Evolutionary conservation across 345 rosid genomes (phyloP).

Genomic region (Salix udensis): DNA sequence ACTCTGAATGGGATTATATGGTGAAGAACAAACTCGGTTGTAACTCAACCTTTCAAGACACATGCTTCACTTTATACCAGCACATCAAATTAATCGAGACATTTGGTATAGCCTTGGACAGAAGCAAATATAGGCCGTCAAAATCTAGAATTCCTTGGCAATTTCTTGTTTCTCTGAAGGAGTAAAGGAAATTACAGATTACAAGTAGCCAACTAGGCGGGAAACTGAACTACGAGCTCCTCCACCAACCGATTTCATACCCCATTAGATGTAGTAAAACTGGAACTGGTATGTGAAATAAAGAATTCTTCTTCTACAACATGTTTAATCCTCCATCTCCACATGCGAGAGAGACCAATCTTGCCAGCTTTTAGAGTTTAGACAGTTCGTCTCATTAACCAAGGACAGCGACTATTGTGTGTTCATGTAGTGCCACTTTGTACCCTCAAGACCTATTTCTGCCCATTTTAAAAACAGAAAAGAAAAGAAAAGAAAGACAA

Average conservation of each 20-base stretch:
- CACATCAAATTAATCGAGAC: background rate
- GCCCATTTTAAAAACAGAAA: no score
- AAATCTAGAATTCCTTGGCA: background rate
- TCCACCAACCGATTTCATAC: background rate
- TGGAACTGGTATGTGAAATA: background rate
- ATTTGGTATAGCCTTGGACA: background rate
- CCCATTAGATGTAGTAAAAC: background rate
- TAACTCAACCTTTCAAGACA: background rate
- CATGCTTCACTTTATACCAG: background rate
- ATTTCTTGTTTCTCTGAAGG: background rate
- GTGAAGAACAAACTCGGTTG: background rate
- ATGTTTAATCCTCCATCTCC: no score
- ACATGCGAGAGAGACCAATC: background rate
- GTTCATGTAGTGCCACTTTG: no score
- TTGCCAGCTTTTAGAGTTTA: no score
- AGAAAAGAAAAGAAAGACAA: no score
- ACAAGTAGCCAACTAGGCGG: background rate
- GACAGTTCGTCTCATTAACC: no score
- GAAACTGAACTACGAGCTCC: background rate
- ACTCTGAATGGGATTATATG: no score
- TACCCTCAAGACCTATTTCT: no score
- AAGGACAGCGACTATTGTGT: no score
- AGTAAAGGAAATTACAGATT: background rate
- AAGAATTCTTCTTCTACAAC: background rate
- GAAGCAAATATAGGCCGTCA: background rate